These are phyloP conservation scores for Diutina neorugosa DNA, from an alignment of 1,139 yeast species.

Conservation along the genomic window DNA sequence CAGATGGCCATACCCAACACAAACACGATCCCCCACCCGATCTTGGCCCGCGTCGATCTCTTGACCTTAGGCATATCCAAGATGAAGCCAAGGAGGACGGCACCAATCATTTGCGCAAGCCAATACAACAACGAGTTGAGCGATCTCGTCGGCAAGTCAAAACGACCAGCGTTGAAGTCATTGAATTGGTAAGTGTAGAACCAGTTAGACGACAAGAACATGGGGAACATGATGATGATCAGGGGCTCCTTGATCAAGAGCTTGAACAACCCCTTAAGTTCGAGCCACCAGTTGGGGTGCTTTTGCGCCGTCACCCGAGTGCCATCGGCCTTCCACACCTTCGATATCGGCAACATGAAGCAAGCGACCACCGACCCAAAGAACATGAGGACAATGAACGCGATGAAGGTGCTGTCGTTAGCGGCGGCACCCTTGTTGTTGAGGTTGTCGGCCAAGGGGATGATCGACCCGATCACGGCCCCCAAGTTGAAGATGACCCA, in stretches of 20 bases:
- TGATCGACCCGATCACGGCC: conserved; percentile 45
- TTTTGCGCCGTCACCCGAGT: conserved; percentile 33
- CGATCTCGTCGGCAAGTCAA: conserved; percentile 48
- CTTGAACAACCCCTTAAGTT: conserved; percentile 27
- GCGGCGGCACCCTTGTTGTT: conserved; percentile 25
- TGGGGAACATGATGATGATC: conserved; percentile 39
- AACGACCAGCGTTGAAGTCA: conserved; percentile 42
- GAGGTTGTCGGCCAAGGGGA: conserved; percentile 42
- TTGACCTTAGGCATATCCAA: conserved; percentile 31
- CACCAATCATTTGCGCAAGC: conserved; percentile 50
- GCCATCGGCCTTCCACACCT: conserved; percentile 42
- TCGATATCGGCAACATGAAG: conserved; percentile 35
- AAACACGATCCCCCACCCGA: conserved; percentile 33
- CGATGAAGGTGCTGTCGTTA: conserved; percentile 44
- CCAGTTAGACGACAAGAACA: conserved; percentile 56
- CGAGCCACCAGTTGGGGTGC: conserved; percentile 37
- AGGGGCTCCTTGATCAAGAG: conserved; percentile 35
- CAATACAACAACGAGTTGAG: conserved; percentile 49
- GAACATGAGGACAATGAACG: conserved; percentile 43
- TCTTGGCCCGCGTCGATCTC: conserved; percentile 34
- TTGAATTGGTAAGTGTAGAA: conserved; percentile 55
- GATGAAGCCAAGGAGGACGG: conserved; percentile 33
- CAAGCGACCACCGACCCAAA: conserved; percentile 35
- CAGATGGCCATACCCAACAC: conserved; percentile 37
- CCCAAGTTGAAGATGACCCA: conserved; percentile 59